Evolutionary conservation across 2,329 filamentous ascomycete genomes (phyloP).

Genomic region (Rhexocercosporidium sp.): DNA sequence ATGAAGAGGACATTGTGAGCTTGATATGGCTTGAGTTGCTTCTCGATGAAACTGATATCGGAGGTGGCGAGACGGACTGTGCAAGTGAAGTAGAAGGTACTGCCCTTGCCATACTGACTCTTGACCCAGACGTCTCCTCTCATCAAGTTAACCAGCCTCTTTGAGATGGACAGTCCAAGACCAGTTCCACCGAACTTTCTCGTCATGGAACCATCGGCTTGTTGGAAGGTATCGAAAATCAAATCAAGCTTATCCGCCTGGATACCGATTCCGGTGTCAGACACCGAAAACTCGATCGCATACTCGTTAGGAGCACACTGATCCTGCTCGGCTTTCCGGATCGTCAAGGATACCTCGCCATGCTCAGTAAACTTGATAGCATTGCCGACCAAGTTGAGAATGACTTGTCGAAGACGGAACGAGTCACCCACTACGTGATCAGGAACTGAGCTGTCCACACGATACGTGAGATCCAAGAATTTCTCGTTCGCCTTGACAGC

Average conservation of each 20-base stretch:
- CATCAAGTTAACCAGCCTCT: conserved; percentile 94
- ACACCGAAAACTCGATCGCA: conserved; percentile 93
- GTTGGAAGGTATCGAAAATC: conserved; percentile 99
- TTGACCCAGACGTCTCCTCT: conserved; percentile 96
- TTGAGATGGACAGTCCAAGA: conserved; percentile 92
- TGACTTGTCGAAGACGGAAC: conserved; percentile 95
- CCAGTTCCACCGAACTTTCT: conserved; percentile 95
- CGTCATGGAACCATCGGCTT: conserved; percentile 96
- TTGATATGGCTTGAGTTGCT: conserved; percentile 87
- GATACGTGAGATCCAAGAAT: conserved; percentile 88
- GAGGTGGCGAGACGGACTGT: conserved; percentile 83
- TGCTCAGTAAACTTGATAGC: conserved; percentile 99
- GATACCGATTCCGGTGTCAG: conserved; percentile 96
- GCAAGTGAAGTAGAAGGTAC: conserved; percentile 96
- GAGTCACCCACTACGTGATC: conserved; percentile 96
- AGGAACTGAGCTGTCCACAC: conserved; percentile 90
- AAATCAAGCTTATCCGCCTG: conserved; percentile 93
- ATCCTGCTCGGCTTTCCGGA: conserved; percentile 71
- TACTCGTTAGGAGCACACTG: conserved; percentile 77
- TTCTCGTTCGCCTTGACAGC: conserved; percentile 98
- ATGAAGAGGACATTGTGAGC: conserved; percentile 94
- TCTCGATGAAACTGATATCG: conserved; percentile 77
- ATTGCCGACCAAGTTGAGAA: conserved; percentile 95
- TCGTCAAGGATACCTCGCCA: conserved; percentile 94
- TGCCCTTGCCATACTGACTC: conserved; percentile 88